Percentiles rank a stretch among this genome's conserved stretches.
phyloP scores from a whole-genome alignment of 2,329 filamentous ascomycete species.

The Ophiosphaerella korrae region DNA sequence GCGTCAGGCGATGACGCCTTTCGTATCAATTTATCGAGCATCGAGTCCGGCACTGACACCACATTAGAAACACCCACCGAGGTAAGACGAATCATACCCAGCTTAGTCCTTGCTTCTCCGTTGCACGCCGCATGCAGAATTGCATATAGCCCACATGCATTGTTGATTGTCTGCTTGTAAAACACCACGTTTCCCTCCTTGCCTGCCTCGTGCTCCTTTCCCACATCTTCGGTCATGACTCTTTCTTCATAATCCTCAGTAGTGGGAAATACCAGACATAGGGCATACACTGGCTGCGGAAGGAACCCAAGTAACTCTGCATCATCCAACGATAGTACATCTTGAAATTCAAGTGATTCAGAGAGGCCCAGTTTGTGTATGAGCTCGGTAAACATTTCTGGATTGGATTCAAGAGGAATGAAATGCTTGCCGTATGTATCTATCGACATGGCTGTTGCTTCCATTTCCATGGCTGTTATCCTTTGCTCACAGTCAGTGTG shows the following conservation, averaged over 20 bases:
- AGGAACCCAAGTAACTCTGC: conserved; percentile 80
- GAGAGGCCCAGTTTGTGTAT: conserved; percentile 83
- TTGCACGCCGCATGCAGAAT: conserved; percentile 83
- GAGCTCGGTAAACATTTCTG: conserved; percentile 83
- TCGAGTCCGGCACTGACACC: conserved; percentile 13
- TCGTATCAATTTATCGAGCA: conserved; percentile 17
- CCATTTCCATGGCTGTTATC: no score
- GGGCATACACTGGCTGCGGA: conserved; percentile 79
- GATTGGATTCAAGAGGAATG: conserved; percentile 68
- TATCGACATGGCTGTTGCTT: conserved; percentile 24
- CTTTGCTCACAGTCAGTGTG: no score
- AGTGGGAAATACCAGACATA: conserved; percentile 91
- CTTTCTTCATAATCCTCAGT: conserved; percentile 76
- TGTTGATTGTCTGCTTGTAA: conserved; percentile 93
- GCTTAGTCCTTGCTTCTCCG: conserved; percentile 68
- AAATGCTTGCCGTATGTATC: conserved; percentile 31
- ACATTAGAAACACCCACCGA: neutral
- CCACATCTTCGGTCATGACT: conserved; percentile 72
- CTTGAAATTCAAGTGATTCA: conserved; percentile 72
- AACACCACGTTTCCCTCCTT: conserved; percentile 74
- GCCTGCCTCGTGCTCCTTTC: conserved; percentile 13
- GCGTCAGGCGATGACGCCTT: conserved; percentile 9
- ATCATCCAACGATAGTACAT: conserved; percentile 87
- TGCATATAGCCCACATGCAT: conserved; percentile 91
- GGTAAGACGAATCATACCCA: conserved; percentile 51